Evolutionary conservation across 176 grass and related monocot species (phyloP).

Genomic region (Tillandsia fasciculata): DNA sequence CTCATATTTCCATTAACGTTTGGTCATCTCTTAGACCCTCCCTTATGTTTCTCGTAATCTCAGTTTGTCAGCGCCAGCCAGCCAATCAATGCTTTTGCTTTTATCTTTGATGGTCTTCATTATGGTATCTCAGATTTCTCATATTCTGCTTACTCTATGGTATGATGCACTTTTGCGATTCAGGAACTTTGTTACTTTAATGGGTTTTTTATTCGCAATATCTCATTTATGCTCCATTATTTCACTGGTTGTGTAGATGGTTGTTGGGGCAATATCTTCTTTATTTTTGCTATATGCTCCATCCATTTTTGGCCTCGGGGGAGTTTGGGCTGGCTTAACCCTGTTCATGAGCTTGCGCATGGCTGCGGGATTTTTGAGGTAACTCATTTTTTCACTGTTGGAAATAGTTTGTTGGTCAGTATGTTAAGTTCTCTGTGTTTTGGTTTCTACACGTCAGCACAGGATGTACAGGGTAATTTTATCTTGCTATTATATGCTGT

Average conservation of each 20-base stretch:
- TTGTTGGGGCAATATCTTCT: constrained; percentile 58
- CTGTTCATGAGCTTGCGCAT: constrained; percentile 85
- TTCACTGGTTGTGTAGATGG: constrained; percentile 49
- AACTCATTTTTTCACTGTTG: not conserved
- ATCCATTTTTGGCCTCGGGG: constrained; percentile 59
- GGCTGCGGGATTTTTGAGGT: constrained; percentile 66
- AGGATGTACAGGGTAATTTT: too few species aligned
- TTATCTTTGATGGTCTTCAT: constrained; percentile 92
- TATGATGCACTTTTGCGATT: constrained; percentile 24
- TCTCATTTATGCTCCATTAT: constrained; percentile 10
- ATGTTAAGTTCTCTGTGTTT: not conserved
- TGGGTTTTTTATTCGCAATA: not conserved
- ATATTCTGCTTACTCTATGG: constrained; percentile 71
- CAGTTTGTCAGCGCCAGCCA: constrained; percentile 91
- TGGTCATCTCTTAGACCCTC: not conserved
- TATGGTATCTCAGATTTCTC: constrained; percentile 94
- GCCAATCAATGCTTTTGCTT: constrained; percentile 88
- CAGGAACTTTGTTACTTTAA: not conserved
- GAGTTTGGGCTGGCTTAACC: constrained; percentile 90
- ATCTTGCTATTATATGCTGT: not conserved
- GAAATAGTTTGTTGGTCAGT: not conserved
- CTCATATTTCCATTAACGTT: not conserved
- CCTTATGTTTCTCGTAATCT: constrained; percentile 10
- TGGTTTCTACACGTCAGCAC: not conserved
- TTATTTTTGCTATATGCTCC: constrained; percentile 77